These are phyloP conservation scores for Abortiporus biennis DNA, from an alignment of 1,284 basidiomycete genomes.

Conservation along the genomic window DNA sequence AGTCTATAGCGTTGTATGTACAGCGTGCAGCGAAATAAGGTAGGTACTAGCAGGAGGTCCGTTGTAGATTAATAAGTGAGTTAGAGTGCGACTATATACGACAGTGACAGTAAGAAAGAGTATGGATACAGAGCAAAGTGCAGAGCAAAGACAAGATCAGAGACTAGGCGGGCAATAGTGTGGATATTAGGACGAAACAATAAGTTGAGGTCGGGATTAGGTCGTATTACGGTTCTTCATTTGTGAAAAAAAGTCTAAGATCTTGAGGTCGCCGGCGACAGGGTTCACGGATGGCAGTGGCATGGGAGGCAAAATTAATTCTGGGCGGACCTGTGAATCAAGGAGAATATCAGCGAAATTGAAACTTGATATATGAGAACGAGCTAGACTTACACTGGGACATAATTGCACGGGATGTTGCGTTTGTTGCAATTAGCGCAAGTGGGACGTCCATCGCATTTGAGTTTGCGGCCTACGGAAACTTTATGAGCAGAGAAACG, in stretches of 20 bases:
- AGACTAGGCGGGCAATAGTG: too few species aligned
- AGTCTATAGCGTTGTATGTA: too few species aligned
- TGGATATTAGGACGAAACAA: too few species aligned
- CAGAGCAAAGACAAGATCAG: too few species aligned
- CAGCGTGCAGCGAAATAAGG: too few species aligned
- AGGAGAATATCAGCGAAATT: neutral
- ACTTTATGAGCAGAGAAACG: constrained; percentile 1
- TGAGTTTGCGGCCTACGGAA: constrained; percentile 24
- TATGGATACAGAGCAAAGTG: too few species aligned
- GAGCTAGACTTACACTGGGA: constrained; percentile 20
- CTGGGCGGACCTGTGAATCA: constrained; percentile 10
- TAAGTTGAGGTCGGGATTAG: too few species aligned
- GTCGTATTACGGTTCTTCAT: too few species aligned
- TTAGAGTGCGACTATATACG: too few species aligned
- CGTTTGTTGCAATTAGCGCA: constrained; percentile 27
- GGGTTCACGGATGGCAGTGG: neutral
- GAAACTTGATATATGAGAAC: neutral
- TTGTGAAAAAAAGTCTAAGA: constrained; percentile 1
- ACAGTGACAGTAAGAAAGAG: too few species aligned
- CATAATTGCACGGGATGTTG: constrained; percentile 24
- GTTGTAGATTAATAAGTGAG: too few species aligned
- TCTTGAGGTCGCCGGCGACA: constrained; percentile 6
- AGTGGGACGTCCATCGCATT: constrained; percentile 26
- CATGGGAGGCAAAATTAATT: constrained; percentile 10
- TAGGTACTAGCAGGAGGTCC: too few species aligned